Percentiles rank a stretch among this genome's conserved stretches.
phyloP scores from a whole-genome alignment of 2,329 filamentous ascomycete species.

The Monosporascus sp. region DNA sequence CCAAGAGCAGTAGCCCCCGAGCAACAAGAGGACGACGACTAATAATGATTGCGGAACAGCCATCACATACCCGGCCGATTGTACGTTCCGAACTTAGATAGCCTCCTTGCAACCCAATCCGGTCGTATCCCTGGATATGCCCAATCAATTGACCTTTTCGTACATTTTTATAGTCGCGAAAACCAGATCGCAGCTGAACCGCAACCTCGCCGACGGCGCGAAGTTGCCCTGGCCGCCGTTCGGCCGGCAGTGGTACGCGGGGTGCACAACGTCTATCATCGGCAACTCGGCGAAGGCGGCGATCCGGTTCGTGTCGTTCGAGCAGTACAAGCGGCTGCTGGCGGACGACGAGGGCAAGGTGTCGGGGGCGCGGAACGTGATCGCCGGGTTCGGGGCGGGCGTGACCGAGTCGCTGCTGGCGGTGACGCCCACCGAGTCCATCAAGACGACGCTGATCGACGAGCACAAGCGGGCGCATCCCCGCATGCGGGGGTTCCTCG shows the following conservation, averaged over 20 bases:
- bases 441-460: slow-evolving; percentile 98
- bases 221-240: slow-evolving; percentile 95
- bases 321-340: slow-evolving; percentile 82
- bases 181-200: slow-evolving; percentile 89
- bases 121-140: no score
- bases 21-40: slow-evolving; percentile 1
- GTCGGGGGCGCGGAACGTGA: slow-evolving; percentile 81
- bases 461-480: slow-evolving; percentile 84
- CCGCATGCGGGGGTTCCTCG: slow-evolving; percentile 84
- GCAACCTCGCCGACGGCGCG: slow-evolving; percentile 69
- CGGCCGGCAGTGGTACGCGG: slow-evolving; percentile 92
- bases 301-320: slow-evolving; percentile 93
- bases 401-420: slow-evolving; percentile 90
- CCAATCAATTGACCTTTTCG: not conserved
- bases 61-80: slow-evolving; percentile 77
- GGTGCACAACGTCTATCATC: slow-evolving; percentile 93
- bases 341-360: slow-evolving; percentile 82
- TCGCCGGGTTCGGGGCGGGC: slow-evolving; percentile 90
- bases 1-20: not conserved
- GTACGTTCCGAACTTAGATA: slow-evolving; percentile 34
- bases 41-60: slow-evolving; percentile 34
- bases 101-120: no score
- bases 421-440: slow-evolving; percentile 94
- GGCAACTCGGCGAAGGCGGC: slow-evolving; percentile 96
- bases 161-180: slow-evolving; percentile 65